These are phyloP conservation scores for Rhodosporidiobolus odoratus DNA, from an alignment of 768 basidiomycete genomes.

Conservation along the genomic window DNA sequence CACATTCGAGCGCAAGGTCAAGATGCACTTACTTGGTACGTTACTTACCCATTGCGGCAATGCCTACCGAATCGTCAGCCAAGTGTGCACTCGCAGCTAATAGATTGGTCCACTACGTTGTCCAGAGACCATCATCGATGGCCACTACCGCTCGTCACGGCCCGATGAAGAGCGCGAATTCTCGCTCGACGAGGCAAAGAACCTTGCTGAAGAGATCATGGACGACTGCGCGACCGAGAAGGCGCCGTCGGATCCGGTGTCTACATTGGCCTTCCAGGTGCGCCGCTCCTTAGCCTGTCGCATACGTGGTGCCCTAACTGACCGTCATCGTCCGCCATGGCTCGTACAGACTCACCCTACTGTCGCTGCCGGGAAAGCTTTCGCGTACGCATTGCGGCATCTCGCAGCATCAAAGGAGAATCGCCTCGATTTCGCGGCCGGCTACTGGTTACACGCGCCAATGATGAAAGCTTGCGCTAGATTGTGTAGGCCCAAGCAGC, in stretches of 20 bases:
- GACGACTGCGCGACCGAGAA: conserved; percentile 19
- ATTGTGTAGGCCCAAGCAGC: conserved; percentile 6
- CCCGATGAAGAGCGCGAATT: background rate
- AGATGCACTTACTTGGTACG: conserved; percentile 15
- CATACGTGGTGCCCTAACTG: background rate
- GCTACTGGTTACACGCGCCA: background rate
- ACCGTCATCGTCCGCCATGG: background rate
- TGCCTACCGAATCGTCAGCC: background rate
- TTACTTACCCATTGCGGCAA: background rate
- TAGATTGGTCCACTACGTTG: too few relatives aligned
- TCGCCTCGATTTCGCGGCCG: background rate
- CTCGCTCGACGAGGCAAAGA: conserved; percentile 4
- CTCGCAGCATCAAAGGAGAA: background rate
- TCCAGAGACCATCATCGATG: conserved; percentile 15
- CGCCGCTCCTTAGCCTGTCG: background rate
- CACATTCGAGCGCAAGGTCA: conserved; percentile 28
- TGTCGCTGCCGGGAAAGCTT: conserved; percentile 15
- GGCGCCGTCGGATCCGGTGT: conserved; percentile 5
- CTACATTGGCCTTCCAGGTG: conserved; percentile 27
- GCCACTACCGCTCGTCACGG: background rate
- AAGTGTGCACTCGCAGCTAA: background rate
- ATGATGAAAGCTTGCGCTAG: conserved; percentile 4
- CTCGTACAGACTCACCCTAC: conserved; percentile 7
- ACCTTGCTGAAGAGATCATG: conserved; percentile 22
- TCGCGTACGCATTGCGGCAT: conserved; percentile 13